Evolutionary conservation across 2,329 filamentous ascomycete species (phyloP), one percentile per base, ranked within the genome.

Genomic region (Penicillium janthinellum): DNA sequence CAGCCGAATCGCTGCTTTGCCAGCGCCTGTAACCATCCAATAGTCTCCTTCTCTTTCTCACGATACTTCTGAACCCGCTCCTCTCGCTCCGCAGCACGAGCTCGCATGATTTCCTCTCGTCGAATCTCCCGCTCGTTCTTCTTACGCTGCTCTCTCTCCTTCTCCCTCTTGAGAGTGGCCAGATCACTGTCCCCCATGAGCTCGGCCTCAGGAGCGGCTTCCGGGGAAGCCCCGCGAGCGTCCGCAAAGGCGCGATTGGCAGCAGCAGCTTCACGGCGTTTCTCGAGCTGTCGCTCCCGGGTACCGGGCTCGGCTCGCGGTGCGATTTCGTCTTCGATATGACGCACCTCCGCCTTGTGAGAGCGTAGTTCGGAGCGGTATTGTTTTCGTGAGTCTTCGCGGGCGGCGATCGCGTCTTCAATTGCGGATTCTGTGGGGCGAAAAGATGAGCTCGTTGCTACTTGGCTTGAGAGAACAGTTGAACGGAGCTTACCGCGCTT

Each of bases 51-150:
- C 77, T 98, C 94, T 75, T 92, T 90, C 69, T 86, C 85, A 70
- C 85, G 83, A 75, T 91, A 88, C 65, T 84, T 86, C 67, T 83
- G 81, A 54, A 93, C 72, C 67, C 87, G 84, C 79, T 92, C 90
- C 72, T 96, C 91, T 67, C 92, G 83, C 81, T 97, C 93, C 49
- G 87, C 92, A 61, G 83, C 83, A 71, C 86, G 86, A 11, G 91
- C 91, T 70, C 92, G 79, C 62, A 90, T 78, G 58, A 92, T 83
- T 77, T 96, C 93, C 75, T 97, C 93, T 69, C 90, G 84, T 60
- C 91, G 78, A 15, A 95, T 78, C 81, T 97, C 92, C 54, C 93
- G 77, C 75, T 96, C 92, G 67, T 88, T 91, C 83, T 94, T 96
- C 77, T 88, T 88, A 67, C 85, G 80, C 77, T 91, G 86, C 68